Conservation (phyloP, 495 filamentous ascomycete genomes). For the Acidiella bohemica region DNA sequence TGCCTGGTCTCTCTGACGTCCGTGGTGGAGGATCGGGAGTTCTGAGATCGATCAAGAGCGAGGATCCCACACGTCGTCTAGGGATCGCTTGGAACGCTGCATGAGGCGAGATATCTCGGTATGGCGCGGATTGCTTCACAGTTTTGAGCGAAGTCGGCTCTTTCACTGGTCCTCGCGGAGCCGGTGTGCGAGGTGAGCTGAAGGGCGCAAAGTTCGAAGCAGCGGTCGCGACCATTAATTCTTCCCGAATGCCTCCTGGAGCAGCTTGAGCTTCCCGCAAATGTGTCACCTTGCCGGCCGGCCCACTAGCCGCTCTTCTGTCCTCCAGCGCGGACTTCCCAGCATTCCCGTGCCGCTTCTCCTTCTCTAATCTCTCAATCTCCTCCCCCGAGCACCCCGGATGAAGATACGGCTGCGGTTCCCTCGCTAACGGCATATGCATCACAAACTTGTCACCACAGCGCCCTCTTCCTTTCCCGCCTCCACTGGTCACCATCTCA, state of each 20-base stretch:
- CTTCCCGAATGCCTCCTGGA: neutral
- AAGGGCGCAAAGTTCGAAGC: constrained; percentile 2
- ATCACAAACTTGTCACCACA: constrained; percentile 14
- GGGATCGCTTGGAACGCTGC: neutral
- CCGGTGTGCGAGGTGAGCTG: neutral
- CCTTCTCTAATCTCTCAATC: constrained; percentile 14
- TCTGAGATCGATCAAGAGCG: neutral
- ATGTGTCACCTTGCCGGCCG: neutral
- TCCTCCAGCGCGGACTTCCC: too few species aligned
- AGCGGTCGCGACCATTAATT: neutral
- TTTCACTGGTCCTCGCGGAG: neutral
- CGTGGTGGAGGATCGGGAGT: neutral
- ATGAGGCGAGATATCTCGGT: neutral
- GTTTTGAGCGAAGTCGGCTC: neutral
- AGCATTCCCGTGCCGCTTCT: constrained; percentile 8
- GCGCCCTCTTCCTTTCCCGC: neutral
- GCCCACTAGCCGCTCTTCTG: neutral
- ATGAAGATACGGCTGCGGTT: constrained; percentile 19
- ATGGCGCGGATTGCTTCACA: neutral
- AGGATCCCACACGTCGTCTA: neutral
- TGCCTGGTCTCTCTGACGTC: neutral
- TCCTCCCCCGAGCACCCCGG: constrained; percentile 11
- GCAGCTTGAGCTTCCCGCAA: neutral
- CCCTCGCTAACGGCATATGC: constrained; percentile 16
- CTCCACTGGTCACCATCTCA: neutral